Conservation (phyloP, 2,329 filamentous ascomycete genomes). For the Fusarium humuli region DNA sequence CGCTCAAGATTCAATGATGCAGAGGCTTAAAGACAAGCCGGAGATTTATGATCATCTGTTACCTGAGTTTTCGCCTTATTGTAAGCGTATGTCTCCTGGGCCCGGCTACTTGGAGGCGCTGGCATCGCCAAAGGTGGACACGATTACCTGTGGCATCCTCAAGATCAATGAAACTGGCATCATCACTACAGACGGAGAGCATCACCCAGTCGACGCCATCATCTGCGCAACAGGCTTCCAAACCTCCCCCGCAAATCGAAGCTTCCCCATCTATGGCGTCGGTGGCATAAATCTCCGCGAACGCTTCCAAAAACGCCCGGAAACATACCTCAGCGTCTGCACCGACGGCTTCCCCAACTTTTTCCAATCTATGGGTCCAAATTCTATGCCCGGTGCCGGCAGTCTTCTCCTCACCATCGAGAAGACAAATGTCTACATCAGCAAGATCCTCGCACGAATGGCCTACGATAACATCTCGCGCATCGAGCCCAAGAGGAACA, state of each 20-base stretch:
- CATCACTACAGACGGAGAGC: background rate
- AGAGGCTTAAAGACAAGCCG: background rate
- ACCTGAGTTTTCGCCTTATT: conserved; percentile 16
- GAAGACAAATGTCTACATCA: conserved; percentile 17
- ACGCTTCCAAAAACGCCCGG: conserved; percentile 16
- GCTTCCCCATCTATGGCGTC: conserved; percentile 20
- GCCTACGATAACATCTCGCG: conserved; percentile 9
- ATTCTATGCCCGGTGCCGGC: background rate
- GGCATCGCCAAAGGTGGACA: conserved; percentile 14
- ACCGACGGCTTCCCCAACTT: conserved; percentile 21
- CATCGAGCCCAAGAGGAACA: background rate
- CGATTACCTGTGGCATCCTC: background rate
- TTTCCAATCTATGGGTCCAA: conserved; percentile 20
- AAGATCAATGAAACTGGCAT: conserved; percentile 1
- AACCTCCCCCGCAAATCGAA: conserved; percentile 9
- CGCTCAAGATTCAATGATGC: conserved; percentile 3
- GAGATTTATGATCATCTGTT: conserved; percentile 13
- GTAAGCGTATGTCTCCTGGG: conserved; percentile 15
- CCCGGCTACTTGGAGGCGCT: conserved; percentile 17
- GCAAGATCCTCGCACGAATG: conserved; percentile 12
- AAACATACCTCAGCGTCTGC: conserved; percentile 23
- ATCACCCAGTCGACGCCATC: conserved; percentile 2
- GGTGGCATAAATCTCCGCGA: background rate
- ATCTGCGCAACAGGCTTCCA: conserved; percentile 21
- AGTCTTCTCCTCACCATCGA: conserved; percentile 13